phyloP scores from a whole-genome alignment of 2,329 filamentous ascomycete species.

The Fusarium sp. region DNA sequence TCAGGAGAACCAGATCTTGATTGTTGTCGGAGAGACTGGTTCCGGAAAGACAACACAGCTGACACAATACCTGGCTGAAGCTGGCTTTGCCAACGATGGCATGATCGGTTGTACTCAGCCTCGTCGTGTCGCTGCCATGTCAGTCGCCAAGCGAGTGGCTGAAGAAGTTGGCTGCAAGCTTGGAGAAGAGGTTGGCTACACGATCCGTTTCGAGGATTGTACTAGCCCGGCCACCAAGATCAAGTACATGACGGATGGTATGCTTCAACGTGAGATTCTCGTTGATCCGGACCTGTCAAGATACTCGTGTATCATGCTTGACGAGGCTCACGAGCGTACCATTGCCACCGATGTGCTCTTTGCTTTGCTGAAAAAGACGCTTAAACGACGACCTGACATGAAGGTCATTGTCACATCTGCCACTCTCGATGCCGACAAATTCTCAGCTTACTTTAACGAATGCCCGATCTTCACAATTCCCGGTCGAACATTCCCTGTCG shows the following conservation, averaged over 20 bases:
- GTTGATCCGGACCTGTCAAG: constrained; percentile 88
- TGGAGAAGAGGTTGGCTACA: constrained; percentile 95
- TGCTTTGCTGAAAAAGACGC: constrained; percentile 90
- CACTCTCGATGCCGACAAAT: constrained; percentile 96
- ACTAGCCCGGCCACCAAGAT: constrained; percentile 90
- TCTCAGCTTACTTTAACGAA: constrained; percentile 94
- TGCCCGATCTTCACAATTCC: constrained; percentile 98
- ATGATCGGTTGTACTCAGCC: constrained; percentile 98
- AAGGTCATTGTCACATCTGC: constrained; percentile 97
- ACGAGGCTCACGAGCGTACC: constrained; percentile 97
- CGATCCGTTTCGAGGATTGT: constrained; percentile 96
- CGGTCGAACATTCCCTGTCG: constrained; percentile 93
- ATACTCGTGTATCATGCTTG: constrained; percentile 97
- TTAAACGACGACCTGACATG: constrained; percentile 85
- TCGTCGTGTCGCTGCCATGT: constrained; percentile 96
- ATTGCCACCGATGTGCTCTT: constrained; percentile 97
- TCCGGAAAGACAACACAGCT: constrained; percentile 98
- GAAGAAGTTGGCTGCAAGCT: constrained; percentile 94
- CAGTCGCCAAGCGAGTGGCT: constrained; percentile 94
- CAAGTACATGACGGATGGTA: constrained; percentile 99
- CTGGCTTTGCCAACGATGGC: constrained; percentile 85
- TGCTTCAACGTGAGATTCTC: constrained; percentile 95
- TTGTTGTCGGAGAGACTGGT: constrained; percentile 97
- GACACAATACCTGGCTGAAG: constrained; percentile 94
- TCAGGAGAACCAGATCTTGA: constrained; percentile 86